Percentiles rank a stretch among this genome's conserved stretches.
Evolutionary conservation across 1,139 yeast species (phyloP).

Genomic region (Candida sp.): DNA sequence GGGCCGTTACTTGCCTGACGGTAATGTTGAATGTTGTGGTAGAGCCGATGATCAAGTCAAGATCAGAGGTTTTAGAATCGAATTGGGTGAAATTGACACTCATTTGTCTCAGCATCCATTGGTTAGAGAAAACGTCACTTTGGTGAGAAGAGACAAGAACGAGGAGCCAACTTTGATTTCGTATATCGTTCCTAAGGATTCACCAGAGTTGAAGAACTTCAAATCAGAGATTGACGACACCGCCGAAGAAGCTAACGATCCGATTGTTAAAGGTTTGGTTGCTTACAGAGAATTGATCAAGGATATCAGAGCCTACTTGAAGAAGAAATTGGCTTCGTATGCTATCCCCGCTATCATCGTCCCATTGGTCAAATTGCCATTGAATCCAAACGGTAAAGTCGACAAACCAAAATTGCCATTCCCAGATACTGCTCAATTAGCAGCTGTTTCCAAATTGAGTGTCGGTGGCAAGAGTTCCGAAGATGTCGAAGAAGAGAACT

Average conservation of each 20-base stretch:
- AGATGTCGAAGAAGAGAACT: conserved; percentile 40
- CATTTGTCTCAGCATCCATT: conserved; percentile 92
- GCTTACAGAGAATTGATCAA: conserved; percentile 77
- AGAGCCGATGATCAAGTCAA: conserved; percentile 99
- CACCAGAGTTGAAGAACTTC: conserved; percentile 58
- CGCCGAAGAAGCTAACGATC: conserved; percentile 54
- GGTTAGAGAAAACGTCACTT: conserved; percentile 90
- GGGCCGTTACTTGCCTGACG: conserved; percentile 96
- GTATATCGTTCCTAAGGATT: conserved; percentile 84
- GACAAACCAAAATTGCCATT: conserved; percentile 97
- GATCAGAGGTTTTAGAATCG: conserved; percentile 98
- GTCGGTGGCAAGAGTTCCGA: conserved; percentile 32
- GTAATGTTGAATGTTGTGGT: conserved; percentile 98
- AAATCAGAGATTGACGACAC: conserved; percentile 40
- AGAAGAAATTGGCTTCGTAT: conserved; percentile 88
- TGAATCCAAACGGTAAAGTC: conserved; percentile 98
- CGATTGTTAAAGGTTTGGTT: conserved; percentile 81
- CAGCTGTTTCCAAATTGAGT: conserved; percentile 58
- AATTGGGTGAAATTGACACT: conserved; percentile 97
- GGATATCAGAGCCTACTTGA: conserved; percentile 80
- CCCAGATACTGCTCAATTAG: conserved; percentile 89
- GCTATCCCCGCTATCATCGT: conserved; percentile 94
- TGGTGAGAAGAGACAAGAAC: conserved; percentile 92
- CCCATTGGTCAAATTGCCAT: conserved; percentile 83
- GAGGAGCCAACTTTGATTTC: conserved; percentile 93